Evolutionary conservation across 306 rosid genomes (phyloP), one percentile per base, ranked within the genome.

Genomic region (Ormosia semicastrata): DNA sequence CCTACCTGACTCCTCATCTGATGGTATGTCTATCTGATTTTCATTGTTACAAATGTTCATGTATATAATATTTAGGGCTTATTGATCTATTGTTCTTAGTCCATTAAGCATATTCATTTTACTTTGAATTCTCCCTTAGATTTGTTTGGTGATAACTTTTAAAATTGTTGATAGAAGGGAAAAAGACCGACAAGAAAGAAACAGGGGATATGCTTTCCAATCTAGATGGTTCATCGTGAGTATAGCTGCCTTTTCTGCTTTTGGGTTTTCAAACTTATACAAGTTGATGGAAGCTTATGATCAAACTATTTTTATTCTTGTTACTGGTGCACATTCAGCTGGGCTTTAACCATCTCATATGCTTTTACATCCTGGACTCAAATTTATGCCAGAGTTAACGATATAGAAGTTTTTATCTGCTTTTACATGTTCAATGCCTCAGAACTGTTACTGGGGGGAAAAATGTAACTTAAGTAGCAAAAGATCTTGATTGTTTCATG

Each of bases 211-310:
- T 78, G 73, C 92, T 90, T 89, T 89, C 99, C 71, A 87, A 86
- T 82, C 84, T 92, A 58, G 99, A 92, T 64, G 91, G 98, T 79
- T 93, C 99, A 68, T 85, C 97, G 99, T 95, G 89, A 93, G 99
- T 95, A 80, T 66, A 75, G 32, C 81, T 87, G 39, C 73, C 49
- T 8, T 5, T 67, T 12, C 37, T 67, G 11, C 72, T 6, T n/a
- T 30, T 59, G 8, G 46, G 30, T 43, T 87, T 78, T 69, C 71
- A 10, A 81, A 70, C 36, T 53, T 15, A 46, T 84, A 54, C 67
- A 53, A 43, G 67, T 67, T 80, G 30, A 72, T 63, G 80, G 70
- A 85, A 54, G 44, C 56, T 49, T 75, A 36, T 36, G 8, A 8
- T 57, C 67, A 75, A 60, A 33, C 9, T 52, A 33, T 37, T 37